A percentile compares a stretch with the other conserved stretches of the same genome.
Evolutionary conservation across 129 eudicot genomes (phyloP).

Genomic region (Helianthus tuberosus): DNA sequence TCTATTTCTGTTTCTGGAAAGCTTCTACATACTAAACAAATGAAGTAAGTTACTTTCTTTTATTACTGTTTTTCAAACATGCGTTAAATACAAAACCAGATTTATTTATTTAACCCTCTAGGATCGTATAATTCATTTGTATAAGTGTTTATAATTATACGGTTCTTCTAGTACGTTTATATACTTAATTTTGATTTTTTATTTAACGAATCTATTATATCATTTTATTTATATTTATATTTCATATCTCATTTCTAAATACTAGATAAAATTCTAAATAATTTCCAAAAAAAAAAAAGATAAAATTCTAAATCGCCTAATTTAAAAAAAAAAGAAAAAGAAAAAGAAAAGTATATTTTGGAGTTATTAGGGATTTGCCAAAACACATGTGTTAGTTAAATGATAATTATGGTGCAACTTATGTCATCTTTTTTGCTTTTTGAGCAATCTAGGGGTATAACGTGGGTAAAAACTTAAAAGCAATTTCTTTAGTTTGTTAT

Average conservation of each 20-base stretch:
- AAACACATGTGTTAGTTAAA: constrained; percentile 25
- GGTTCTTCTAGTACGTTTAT: background rate
- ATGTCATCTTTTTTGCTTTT: background rate
- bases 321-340: background rate
- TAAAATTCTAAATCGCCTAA: background rate
- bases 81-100: background rate
- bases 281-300: too few species aligned
- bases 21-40: constrained; percentile 69
- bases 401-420: constrained; percentile 10
- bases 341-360: background rate
- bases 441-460: constrained; percentile 5
- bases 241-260: too few species aligned
- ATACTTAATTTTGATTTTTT: background rate
- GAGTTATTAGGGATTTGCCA: constrained; percentile 26
- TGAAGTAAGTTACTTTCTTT: constrained; percentile 44
- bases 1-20: constrained; percentile 74
- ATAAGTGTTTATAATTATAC: background rate
- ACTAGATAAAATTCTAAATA: too few species aligned
- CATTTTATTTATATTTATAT: background rate
- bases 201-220: background rate
- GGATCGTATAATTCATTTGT: background rate
- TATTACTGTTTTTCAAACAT: too few species aligned
- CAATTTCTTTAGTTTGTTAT: background rate
- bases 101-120: background rate
- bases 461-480: background rate